Conservation (phyloP, 192 early-diverging fungal species). For the Neocallimastix lanati region DNA sequence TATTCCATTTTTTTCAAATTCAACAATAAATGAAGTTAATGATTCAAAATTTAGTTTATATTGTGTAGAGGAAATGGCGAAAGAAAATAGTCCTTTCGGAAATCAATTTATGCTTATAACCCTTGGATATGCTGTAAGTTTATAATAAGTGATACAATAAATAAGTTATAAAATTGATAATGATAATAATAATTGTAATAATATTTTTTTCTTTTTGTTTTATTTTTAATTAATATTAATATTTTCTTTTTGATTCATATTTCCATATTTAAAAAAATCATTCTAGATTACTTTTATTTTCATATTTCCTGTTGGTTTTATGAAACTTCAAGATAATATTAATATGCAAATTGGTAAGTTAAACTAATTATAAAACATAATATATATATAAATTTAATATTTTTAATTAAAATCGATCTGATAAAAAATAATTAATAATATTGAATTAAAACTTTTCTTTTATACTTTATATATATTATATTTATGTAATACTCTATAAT, state of each 20-base stretch:
- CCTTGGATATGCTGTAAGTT: conserved; percentile 15
- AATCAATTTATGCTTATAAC: conserved; percentile 18
- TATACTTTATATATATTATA: not conserved
- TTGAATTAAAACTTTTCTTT: too few species aligned
- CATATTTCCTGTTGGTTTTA: conserved; percentile 19
- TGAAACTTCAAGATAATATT: conserved; percentile 35
- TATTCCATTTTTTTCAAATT: too few species aligned
- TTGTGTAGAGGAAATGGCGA: conserved; percentile 9
- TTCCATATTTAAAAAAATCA: too few species aligned
- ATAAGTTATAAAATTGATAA: too few species aligned
- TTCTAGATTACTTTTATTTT: conserved; percentile 9
- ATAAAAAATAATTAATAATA: too few species aligned
- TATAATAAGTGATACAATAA: too few species aligned
- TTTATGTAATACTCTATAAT: not conserved
- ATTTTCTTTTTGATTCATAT: too few species aligned
- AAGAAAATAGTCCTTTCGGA: conserved; percentile 19
- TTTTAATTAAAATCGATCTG: too few species aligned
- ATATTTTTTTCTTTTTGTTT: not conserved
- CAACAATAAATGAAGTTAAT: not conserved
- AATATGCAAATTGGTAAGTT: conserved; percentile 19
- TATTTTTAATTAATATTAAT: conserved; percentile 1
- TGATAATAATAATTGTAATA: too few species aligned
- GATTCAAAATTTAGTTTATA: conserved; percentile 5
- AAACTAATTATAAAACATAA: too few species aligned
- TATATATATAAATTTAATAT: too few species aligned